phyloP scores from a whole-genome alignment of 306 rosid genomes.

The Ammopiptanthus mongolicus region DNA sequence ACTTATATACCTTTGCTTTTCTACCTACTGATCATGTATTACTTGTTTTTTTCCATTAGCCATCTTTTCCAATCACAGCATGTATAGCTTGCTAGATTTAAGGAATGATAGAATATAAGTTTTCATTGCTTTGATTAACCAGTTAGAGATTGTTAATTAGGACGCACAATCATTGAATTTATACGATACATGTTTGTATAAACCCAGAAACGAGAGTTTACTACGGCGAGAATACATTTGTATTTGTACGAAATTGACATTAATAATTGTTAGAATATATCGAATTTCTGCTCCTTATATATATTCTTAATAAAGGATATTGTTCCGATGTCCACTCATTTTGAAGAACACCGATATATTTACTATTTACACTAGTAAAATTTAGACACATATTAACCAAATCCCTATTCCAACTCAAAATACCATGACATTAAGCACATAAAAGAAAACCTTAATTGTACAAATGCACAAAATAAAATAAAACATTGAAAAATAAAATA shows the following conservation, averaged over 20 bases:
- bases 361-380: too few species aligned
- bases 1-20: background rate
- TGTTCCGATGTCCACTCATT: too few species aligned
- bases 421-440: too few species aligned
- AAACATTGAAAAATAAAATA: too few species aligned
- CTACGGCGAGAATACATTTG: background rate
- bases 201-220: too few species aligned
- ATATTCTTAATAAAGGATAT: too few species aligned
- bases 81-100: background rate
- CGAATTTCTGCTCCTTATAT: background rate
- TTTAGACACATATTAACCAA: too few species aligned
- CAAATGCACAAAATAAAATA: too few species aligned
- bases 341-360: too few species aligned
- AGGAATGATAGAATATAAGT: background rate
- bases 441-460: too few species aligned
- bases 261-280: background rate
- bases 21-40: background rate
- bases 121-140: background rate
- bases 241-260: background rate
- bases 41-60: background rate
- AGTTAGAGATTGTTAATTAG: background rate
- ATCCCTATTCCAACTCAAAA: too few species aligned
- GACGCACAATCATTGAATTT: background rate
- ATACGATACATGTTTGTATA: too few species aligned
- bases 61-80: background rate